Evolutionary conservation across 805 yeast genomes (phyloP).

Genomic region (Saccharomycopsis sp.): DNA sequence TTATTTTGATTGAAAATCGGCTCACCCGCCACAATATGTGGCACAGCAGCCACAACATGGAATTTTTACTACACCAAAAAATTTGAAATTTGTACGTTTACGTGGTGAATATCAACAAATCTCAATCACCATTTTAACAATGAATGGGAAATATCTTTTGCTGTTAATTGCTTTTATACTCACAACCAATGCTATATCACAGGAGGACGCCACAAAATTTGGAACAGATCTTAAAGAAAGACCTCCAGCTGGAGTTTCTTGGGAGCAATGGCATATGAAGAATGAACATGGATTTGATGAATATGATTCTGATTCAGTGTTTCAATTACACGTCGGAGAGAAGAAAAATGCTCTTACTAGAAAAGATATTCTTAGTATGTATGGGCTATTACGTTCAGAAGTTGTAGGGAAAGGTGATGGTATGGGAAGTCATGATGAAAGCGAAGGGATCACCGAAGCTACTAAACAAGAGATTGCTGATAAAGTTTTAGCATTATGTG

Average conservation of each 20-base stretch:
- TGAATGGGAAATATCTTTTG: no score
- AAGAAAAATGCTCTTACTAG: conserved; percentile 44
- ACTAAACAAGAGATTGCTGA: conserved; percentile 46
- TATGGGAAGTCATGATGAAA: conserved; percentile 66
- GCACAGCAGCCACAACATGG: no score
- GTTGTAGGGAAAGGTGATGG: conserved; percentile 88
- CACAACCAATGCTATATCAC: background rate
- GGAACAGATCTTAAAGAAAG: conserved; percentile 23
- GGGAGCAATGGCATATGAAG: conserved; percentile 89
- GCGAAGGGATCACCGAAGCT: conserved; percentile 46
- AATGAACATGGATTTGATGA: conserved; percentile 74
- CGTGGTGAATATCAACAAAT: no score
- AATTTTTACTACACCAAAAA: no score
- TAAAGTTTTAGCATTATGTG: conserved; percentile 43
- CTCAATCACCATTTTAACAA: no score
- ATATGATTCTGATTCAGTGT: conserved; percentile 67
- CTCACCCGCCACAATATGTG: no score
- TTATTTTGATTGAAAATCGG: no score
- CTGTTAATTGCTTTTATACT: background rate
- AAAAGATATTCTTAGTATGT: conserved; percentile 63
- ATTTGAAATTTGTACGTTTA: no score
- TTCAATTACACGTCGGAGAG: conserved; percentile 67
- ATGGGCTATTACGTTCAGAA: conserved; percentile 65
- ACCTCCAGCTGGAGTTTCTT: conserved; percentile 44
- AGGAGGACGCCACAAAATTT: conserved; percentile 10